Evolutionary conservation across 257 asterid species (phyloP), one percentile per base, ranked within the genome.

Genomic region (Nicotiana benthamiana): DNA sequence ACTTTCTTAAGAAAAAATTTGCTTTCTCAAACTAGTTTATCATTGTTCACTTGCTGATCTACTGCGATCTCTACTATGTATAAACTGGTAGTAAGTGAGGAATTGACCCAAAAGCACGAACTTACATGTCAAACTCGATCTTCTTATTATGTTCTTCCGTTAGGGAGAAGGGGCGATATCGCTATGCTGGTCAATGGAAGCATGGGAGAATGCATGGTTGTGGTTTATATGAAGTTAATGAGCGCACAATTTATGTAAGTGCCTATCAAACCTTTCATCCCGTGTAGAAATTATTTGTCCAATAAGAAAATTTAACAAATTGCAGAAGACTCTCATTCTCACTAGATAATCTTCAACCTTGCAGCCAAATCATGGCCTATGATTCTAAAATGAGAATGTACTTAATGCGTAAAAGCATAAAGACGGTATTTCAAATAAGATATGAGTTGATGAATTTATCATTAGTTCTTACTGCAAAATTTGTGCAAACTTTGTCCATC

Each of bases 151-250:
- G 34, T 51, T 85, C 79, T 84, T 77, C 77, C 86, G 54, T 66
- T 85, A 96, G 99, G 87, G 99, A 94, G 89, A 96, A 94, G 86
- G 99, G 99, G 13, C 94, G 97, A 62, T 96, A 96, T 80, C 84
- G 94, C 40, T 96, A 96, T 84, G 94, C 99, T 52, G 99, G 99
- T 65, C 95, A 96, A 77, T 96, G 99, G 99, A 96, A 96, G 90
- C 99, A 92, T 70, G 99, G 97, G 81, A 94, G 98, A 89, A 89
- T 92, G 94, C 99, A 96, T 78, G 99, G 99, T 15, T 96, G 98
- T 86, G 99, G 99, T 83, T 93, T 94, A 30, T 96, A 94, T 84
- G 92, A 93, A 90, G 92, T 92, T 87, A 96, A 96, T 76, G 99
- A 96, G 83, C 93, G 90, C 76, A 82, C 91, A 57, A 84, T 86